Percentiles rank a stretch among this genome's conserved stretches.
phyloP scores from a whole-genome alignment of 371 early-diverging fungal genomes.

The Aphelidium insulamus region DNA sequence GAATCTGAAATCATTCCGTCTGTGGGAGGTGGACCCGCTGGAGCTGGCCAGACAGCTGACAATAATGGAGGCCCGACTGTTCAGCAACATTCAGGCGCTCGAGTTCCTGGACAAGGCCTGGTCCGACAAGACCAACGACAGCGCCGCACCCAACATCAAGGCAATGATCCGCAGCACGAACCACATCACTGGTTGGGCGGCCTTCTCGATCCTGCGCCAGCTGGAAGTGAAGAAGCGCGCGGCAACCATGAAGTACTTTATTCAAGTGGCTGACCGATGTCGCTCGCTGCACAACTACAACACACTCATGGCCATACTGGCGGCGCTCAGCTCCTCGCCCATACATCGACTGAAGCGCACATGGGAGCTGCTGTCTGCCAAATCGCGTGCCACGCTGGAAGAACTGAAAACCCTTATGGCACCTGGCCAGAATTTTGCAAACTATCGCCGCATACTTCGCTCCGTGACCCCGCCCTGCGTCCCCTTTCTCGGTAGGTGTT shows the following conservation, averaged over 20 bases:
- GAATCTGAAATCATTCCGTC: slow-evolving; percentile 29
- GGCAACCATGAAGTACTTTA: slow-evolving; percentile 48
- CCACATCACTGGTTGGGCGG: slow-evolving; percentile 73
- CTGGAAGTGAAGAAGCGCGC: slow-evolving; percentile 54
- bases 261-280: slow-evolving; percentile 58
- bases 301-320: slow-evolving; percentile 68
- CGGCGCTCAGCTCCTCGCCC: slow-evolving; percentile 68
- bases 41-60: slow-evolving; percentile 87
- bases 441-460: slow-evolving; percentile 66
- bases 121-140: slow-evolving; percentile 31
- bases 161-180: slow-evolving; percentile 45
- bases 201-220: slow-evolving; percentile 52
- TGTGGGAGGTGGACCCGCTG: slow-evolving; percentile 67
- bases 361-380: slow-evolving; percentile 29
- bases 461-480: slow-evolving; percentile 73
- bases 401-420: slow-evolving; percentile 42
- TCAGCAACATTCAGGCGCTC: slow-evolving; percentile 50
- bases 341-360: slow-evolving; percentile 72
- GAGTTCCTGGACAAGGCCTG: slow-evolving; percentile 80
- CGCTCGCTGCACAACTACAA: slow-evolving; percentile 69
- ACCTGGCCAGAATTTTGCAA: slow-evolving; percentile 54
- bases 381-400: slow-evolving; percentile 8
- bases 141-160: slow-evolving; percentile 42
- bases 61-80: slow-evolving; percentile 53
- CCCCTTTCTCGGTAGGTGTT: slow-evolving; percentile 75